Evolutionary conservation across 1,139 yeast species (phyloP).

Genomic region (Nakaseomyces nivariensis): DNA sequence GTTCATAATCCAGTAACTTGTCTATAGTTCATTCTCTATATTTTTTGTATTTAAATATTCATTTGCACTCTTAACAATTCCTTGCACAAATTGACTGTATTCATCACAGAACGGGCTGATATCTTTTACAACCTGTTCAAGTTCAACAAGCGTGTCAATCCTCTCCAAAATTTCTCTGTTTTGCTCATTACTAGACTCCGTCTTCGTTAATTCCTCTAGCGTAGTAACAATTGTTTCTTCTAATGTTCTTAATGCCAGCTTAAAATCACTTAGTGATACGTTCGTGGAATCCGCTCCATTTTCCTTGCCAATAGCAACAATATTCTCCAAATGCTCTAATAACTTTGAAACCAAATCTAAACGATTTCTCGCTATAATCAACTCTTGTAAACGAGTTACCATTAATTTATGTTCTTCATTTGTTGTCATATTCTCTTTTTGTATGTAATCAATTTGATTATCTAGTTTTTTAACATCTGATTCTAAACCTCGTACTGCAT

Average conservation of each 20-base stretch:
- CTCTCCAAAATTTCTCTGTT: constrained; percentile 32
- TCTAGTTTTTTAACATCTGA: constrained; percentile 37
- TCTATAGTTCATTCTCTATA: constrained; percentile 9
- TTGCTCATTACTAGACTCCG: constrained; percentile 23
- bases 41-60: constrained; percentile 29
- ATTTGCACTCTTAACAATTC: constrained; percentile 31
- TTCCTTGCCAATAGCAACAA: constrained; percentile 18
- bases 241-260: constrained; percentile 34
- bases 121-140: constrained; percentile 44
- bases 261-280: constrained; percentile 29
- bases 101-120: constrained; percentile 39
- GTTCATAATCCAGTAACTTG: not conserved
- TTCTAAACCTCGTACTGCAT: constrained; percentile 46
- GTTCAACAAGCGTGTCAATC: constrained; percentile 37
- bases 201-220: constrained; percentile 24
- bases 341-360: constrained; percentile 37
- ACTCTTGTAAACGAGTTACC: constrained; percentile 28
- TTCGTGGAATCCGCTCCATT: constrained; percentile 6
- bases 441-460: constrained; percentile 19
- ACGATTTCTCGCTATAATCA: constrained; percentile 38
- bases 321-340: constrained; percentile 36
- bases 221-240: constrained; percentile 37
- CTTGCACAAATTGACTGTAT: constrained; percentile 38
- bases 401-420: constrained; percentile 15
- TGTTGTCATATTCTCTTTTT: constrained; percentile 13